phyloP scores from a whole-genome alignment of 768 basidiomycete genomes.

The Hygrocybe punicea region DNA sequence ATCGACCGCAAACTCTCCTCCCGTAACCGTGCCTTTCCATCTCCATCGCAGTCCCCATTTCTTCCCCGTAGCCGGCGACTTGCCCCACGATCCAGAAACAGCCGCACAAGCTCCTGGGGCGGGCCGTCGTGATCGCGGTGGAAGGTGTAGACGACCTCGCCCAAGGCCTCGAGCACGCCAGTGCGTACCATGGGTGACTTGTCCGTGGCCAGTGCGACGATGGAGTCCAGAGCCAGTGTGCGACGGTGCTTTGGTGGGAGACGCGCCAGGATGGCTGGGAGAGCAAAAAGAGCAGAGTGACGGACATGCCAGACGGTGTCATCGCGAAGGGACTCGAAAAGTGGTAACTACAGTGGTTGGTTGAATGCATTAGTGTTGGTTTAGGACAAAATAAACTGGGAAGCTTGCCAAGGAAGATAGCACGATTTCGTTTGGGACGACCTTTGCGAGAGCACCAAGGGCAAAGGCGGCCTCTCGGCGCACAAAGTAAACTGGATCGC shows the following conservation, averaged over 20 bases:
- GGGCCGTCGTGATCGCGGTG: slow-evolving; percentile 59
- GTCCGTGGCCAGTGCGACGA: slow-evolving; percentile 62
- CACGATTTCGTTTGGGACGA: slow-evolving; percentile 74
- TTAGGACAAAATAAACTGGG: slow-evolving; percentile 6
- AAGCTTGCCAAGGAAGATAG: slow-evolving; percentile 55
- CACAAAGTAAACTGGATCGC: slow-evolving; percentile 72
- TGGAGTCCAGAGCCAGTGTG: slow-evolving; percentile 60
- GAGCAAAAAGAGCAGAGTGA: slow-evolving; percentile 80
- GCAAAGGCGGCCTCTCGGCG: slow-evolving; percentile 85
- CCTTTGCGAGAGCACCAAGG: slow-evolving; percentile 82
- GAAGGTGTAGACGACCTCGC: slow-evolving; percentile 86
- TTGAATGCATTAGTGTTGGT: slow-evolving; percentile 7
- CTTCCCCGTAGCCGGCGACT: slow-evolving; percentile 41
- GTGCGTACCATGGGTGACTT: slow-evolving; percentile 64
- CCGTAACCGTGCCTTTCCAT: slow-evolving; percentile 4
- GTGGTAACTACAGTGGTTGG: slow-evolving; percentile 56
- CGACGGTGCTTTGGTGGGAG: slow-evolving; percentile 57
- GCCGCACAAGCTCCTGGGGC: slow-evolving; percentile 66
- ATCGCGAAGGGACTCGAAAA: slow-evolving; percentile 65
- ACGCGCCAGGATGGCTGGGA: slow-evolving; percentile 74
- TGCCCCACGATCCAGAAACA: slow-evolving; percentile 63
- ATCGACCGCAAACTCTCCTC: slow-evolving; percentile 9
- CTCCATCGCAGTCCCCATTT: slow-evolving; percentile 35
- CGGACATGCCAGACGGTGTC: slow-evolving; percentile 82
- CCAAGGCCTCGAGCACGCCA: slow-evolving; percentile 80